These are phyloP conservation scores for Capillidium heterosporum DNA, from an alignment of 371 early-diverging fungal genomes.

Conservation along the genomic window DNA sequence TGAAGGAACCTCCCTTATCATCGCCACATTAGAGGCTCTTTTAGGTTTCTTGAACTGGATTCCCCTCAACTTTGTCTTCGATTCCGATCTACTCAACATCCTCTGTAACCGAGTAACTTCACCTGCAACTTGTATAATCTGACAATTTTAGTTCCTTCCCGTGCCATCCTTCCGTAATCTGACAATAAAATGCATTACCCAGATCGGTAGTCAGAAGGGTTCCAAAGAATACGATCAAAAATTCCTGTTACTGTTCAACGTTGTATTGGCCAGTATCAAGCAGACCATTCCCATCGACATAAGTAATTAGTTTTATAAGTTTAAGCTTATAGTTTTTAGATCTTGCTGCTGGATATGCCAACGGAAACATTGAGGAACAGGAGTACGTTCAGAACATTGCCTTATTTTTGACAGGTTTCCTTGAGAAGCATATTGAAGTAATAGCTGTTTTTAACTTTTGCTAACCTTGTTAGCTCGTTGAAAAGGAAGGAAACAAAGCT, in stretches of 20 bases:
- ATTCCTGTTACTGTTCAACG: conserved; percentile 60
- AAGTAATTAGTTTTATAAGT: conserved; percentile 16
- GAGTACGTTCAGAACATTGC: conserved; percentile 75
- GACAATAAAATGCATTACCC: conserved; percentile 85
- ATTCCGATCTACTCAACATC: conserved; percentile 78
- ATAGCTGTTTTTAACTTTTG: neutral
- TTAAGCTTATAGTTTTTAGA: neutral
- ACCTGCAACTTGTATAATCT: neutral
- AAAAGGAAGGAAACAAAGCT: conserved; percentile 37
- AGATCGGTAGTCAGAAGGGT: conserved; percentile 69
- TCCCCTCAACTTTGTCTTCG: conserved; percentile 91
- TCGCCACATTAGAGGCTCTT: conserved; percentile 84
- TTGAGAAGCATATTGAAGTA: conserved; percentile 67
- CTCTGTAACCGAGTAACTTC: conserved; percentile 52
- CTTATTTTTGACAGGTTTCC: conserved; percentile 70
- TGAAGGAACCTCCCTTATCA: conserved; percentile 66
- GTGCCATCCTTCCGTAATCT: conserved; percentile 76
- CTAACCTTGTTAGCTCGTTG: conserved; percentile 25
- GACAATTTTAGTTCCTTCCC: conserved; percentile 42
- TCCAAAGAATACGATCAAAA: conserved; percentile 59
- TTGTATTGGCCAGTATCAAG: conserved; percentile 49
- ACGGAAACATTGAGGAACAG: conserved; percentile 49
- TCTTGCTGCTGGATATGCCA: conserved; percentile 7
- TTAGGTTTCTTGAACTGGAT: conserved; percentile 93
- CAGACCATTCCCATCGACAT: conserved; percentile 46